phyloP scores from a whole-genome alignment of 345 rosid genomes.

The Kernera saxatilis region DNA sequence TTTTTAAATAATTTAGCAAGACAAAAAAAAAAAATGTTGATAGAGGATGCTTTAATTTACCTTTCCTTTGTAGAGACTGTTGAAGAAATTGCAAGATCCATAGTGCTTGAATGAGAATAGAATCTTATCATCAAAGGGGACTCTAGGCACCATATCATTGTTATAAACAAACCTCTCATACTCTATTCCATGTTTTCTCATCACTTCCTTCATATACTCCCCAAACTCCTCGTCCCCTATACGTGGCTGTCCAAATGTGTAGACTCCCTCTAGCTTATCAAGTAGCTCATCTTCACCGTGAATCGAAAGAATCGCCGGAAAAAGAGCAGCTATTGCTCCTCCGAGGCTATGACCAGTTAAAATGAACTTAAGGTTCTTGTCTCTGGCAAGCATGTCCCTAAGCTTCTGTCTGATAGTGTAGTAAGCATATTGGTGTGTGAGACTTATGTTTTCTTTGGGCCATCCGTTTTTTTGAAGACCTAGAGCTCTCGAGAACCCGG shows the following conservation, averaged over 20 bases:
- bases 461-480: constrained; percentile 47
- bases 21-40: not conserved
- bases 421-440: constrained; percentile 40
- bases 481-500: constrained; percentile 62
- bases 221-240: constrained; percentile 51
- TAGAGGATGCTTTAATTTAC: constrained; percentile 14
- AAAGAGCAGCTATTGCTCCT: constrained; percentile 53
- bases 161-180: constrained; percentile 57
- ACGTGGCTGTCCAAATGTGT: constrained; percentile 75
- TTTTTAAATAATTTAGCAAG: not conserved
- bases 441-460: constrained; percentile 30
- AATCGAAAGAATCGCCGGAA: constrained; percentile 46
- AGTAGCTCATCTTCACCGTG: constrained; percentile 44
- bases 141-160: constrained; percentile 54
- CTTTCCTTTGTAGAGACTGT: constrained; percentile 51
- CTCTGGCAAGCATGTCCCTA: constrained; percentile 13
- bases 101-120: constrained; percentile 50
- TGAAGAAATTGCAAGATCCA: constrained; percentile 53
- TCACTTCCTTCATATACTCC: constrained; percentile 39
- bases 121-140: constrained; percentile 46
- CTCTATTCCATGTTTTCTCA: constrained; percentile 29
- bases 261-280: constrained; percentile 54
- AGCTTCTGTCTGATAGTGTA: constrained; percentile 44
- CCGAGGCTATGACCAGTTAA: constrained; percentile 71
- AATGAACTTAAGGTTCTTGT: constrained; percentile 40